Percentiles rank a stretch among this genome's conserved stretches.
These are phyloP conservation scores for Sporothrix protearum DNA, from an alignment of 2,329 filamentous ascomycete genomes.

Conservation along the genomic window DNA sequence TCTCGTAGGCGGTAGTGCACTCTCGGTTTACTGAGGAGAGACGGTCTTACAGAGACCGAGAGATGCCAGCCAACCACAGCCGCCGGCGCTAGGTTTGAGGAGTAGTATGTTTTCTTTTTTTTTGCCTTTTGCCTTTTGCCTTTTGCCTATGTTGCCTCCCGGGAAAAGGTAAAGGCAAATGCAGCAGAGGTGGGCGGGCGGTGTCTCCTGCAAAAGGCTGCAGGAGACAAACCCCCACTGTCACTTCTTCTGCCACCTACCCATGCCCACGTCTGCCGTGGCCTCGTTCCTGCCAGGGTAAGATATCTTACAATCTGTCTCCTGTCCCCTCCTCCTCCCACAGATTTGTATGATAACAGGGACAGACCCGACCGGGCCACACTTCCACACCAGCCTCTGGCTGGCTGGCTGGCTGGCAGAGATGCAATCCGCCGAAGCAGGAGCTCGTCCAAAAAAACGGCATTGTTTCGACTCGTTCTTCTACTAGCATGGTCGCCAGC, in stretches of 20 bases:
- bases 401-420: background rate
- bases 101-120: background rate
- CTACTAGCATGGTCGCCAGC: too few species aligned
- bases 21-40: background rate
- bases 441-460: constrained; percentile 19
- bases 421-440: constrained; percentile 24
- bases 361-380: background rate
- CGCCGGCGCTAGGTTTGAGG: background rate
- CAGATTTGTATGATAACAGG: constrained; percentile 23
- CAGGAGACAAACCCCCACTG: constrained; percentile 8
- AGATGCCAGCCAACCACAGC: constrained; percentile 9
- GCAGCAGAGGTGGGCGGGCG: too few species aligned
- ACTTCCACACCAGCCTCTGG: constrained; percentile 1
- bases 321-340: background rate
- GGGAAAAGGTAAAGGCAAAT: background rate
- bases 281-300: background rate
- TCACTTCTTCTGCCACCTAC: constrained; percentile 1
- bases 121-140: background rate
- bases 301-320: background rate
- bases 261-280: constrained; percentile 6
- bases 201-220: background rate
- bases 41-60: background rate
- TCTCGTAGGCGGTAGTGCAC: background rate
- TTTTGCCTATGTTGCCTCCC: background rate
- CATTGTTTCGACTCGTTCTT: background rate